Evolutionary conservation across 805 yeast genomes (phyloP).

Genomic region (Pichia thaimueangensis): DNA sequence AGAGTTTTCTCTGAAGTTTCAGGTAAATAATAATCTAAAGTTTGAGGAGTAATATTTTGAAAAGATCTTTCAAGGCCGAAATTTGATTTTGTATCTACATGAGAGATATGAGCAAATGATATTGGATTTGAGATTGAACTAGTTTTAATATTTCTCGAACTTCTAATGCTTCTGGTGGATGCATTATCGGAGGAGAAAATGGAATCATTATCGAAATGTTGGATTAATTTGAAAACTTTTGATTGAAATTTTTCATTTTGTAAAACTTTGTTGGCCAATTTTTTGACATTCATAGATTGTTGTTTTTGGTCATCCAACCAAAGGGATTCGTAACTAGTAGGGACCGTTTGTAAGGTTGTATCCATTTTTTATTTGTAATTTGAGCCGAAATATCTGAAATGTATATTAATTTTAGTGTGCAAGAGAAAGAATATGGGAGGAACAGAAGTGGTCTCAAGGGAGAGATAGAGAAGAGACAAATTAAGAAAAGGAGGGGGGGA

Average conservation of each 20-base stretch:
- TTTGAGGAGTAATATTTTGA: constrained; percentile 7
- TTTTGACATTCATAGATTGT: not conserved
- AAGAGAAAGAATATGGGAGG: too few relatives aligned
- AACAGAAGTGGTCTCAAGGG: too few relatives aligned
- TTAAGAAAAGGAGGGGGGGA: too few relatives aligned
- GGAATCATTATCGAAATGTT: constrained; percentile 7
- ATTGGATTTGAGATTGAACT: constrained; percentile 29
- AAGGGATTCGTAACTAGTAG: constrained; percentile 11
- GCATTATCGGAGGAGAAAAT: not conserved
- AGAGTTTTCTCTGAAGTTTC: too few relatives aligned
- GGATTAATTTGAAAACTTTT: constrained; percentile 2
- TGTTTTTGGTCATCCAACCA: constrained; percentile 13
- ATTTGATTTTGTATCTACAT: constrained; percentile 23
- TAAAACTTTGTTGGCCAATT: not conserved
- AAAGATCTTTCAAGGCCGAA: constrained; percentile 29
- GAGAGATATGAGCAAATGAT: constrained; percentile 30
- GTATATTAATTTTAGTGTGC: too few relatives aligned
- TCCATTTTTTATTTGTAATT: too few relatives aligned
- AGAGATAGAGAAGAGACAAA: too few relatives aligned
- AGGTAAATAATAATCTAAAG: constrained; percentile 9
- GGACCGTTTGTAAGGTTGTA: too few relatives aligned
- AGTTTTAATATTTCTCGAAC: not conserved
- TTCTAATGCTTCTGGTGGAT: not conserved
- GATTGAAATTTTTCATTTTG: constrained; percentile 8
- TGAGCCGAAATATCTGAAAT: too few relatives aligned